Evolutionary conservation across 192 early-diverging fungal species (phyloP).

Genomic region (Gamsiella multidivaricata): DNA sequence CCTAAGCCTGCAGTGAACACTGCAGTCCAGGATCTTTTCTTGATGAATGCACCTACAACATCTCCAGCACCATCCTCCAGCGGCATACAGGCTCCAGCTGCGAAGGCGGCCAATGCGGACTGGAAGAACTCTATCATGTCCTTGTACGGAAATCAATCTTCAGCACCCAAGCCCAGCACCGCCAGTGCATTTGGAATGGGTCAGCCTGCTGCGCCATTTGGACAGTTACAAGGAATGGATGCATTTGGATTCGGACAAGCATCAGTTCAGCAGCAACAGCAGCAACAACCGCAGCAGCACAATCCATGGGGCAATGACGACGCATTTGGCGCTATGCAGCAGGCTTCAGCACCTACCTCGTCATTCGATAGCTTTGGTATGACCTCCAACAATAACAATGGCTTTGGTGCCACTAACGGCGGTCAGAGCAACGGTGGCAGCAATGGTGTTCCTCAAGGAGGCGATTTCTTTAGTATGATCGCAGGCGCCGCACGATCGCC

Average conservation of each 20-base stretch:
- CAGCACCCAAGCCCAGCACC: conserved; percentile 28
- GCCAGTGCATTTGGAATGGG: conserved; percentile 1
- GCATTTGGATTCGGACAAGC: conserved; percentile 36
- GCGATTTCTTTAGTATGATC: conserved; percentile 46
- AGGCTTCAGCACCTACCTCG: conserved; percentile 23
- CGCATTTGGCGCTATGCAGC: conserved; percentile 49
- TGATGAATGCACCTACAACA: conserved; percentile 9
- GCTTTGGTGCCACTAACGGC: conserved; percentile 1
- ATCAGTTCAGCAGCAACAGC: conserved; percentile 26
- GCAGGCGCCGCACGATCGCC: conserved; percentile 25
- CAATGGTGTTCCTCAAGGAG: conserved; percentile 39
- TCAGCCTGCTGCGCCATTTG: conserved; percentile 17
- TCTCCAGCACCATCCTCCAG: conserved; percentile 5
- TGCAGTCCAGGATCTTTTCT: conserved; percentile 31
- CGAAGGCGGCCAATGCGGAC: conserved; percentile 40
- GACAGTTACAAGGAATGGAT: conserved; percentile 47
- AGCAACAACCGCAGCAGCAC: conserved; percentile 13
- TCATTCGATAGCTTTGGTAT: conserved; percentile 34
- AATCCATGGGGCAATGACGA: conserved; percentile 49
- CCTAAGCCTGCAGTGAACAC: neutral
- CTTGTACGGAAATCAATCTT: conserved; percentile 41
- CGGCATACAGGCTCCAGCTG: neutral
- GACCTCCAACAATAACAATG: conserved; percentile 13
- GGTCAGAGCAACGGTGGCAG: conserved; percentile 2
- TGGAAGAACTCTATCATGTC: conserved; percentile 54